Conservation (phyloP, 1,284 basidiomycete species). For the Phylloboletellus chloephorus region DNA sequence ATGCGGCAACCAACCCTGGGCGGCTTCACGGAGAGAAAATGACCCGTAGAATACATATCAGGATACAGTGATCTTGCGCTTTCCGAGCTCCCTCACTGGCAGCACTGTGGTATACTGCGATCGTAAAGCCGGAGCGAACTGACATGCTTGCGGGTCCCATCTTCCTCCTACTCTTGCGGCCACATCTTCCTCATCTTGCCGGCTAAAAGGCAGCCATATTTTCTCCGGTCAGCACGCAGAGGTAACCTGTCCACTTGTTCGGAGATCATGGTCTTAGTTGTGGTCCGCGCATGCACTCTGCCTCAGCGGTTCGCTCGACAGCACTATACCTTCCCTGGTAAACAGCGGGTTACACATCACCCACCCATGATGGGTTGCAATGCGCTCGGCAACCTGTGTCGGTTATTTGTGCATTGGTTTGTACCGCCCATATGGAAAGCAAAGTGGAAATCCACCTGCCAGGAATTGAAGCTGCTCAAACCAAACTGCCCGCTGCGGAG, state of each 20-base stretch:
- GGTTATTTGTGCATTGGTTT: background rate
- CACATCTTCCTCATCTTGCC: constrained; percentile 16
- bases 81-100: constrained; percentile 13
- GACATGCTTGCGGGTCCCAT: constrained; percentile 17
- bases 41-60: constrained; percentile 7
- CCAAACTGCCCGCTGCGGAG: constrained; percentile 37
- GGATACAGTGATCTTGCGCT: background rate
- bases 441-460: constrained; percentile 31
- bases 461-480: constrained; percentile 41
- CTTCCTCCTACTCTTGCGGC: constrained; percentile 10
- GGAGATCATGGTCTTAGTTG: background rate
- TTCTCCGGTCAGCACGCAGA: constrained; percentile 18
- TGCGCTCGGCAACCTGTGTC: constrained; percentile 31
- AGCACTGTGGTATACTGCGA: constrained; percentile 12
- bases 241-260: constrained; percentile 38
- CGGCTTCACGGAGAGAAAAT: constrained; percentile 14
- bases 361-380: constrained; percentile 32
- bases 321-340: constrained; percentile 39
- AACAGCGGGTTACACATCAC: constrained; percentile 31
- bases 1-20: constrained; percentile 31
- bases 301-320: constrained; percentile 39
- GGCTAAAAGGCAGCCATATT: constrained; percentile 14
- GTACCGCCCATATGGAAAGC: background rate
- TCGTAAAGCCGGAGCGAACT: constrained; percentile 8
- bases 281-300: constrained; percentile 25